Base-by-base conservation (phyloP, 2,329 filamentous ascomycete genomes). In the Basipetospora chlamydospora region DNA sequence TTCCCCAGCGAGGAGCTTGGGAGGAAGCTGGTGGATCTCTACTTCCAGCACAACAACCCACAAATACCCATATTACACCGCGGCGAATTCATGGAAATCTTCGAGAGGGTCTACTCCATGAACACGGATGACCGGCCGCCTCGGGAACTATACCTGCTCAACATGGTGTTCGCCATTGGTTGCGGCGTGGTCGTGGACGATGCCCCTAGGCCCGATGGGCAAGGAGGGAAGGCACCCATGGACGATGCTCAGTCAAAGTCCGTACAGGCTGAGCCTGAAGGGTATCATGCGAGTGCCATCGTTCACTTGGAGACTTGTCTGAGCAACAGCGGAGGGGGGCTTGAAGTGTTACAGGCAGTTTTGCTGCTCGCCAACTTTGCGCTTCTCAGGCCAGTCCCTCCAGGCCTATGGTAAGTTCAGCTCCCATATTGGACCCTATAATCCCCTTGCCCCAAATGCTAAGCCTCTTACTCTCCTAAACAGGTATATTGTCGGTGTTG, bases 81-180 rank as follows among this genome's bases (percentile, higher is more conserved):
- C 26, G 78, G 72, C 22, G 85, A 95, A 47, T 96, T 95, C 50
- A 85, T 86, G 77, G 71, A 80, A 31, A 75, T 93, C 59, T 82
- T 95, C 52, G 79, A 93, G 37, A 72, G 74, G 31, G 82, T 85
- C 0, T 95, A 94, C 55, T 66, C 72, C 4, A 70, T 73, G 1
- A 73, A 80, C 15, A 67, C 73, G 32, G 71, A 73, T 40, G 67
- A 72, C 37, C 70, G 80, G 18, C 81, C 80, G 2, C 73, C 85
- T 4, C 70, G 80, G 37, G 86, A 94, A 56, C 67, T 90, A n/a
- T 96, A 95, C 58, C 74, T 92, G 61, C 66, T 96, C 43, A 95
- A 95, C 56, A 95, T 96, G 58, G 87, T 96, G 17, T 96, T 93
- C 59, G 88, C 88, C 11, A 95, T 96, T 48, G 90, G 90, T 6